These are phyloP conservation scores for Scleromitrula shiraiana DNA, from an alignment of 2,329 filamentous ascomycete genomes.

Conservation along the genomic window DNA sequence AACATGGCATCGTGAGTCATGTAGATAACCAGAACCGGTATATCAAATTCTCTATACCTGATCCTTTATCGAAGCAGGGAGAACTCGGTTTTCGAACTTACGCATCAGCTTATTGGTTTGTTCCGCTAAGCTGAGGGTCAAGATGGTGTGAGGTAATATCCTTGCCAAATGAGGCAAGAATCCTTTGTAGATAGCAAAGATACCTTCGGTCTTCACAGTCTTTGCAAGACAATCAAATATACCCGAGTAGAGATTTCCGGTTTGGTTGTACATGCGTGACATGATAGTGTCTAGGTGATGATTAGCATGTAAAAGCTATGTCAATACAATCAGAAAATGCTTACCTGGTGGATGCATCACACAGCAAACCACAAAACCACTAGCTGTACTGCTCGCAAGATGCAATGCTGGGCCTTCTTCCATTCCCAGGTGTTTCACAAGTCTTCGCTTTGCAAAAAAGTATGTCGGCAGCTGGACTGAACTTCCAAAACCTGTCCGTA, in stretches of 20 bases:
- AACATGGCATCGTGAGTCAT: conserved; percentile 12
- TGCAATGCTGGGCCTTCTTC: conserved; percentile 85
- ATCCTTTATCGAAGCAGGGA: conserved; percentile 34
- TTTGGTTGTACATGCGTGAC: conserved; percentile 98
- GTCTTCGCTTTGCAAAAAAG: conserved; percentile 87
- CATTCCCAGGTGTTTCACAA: conserved; percentile 79
- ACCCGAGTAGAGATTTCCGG: conserved; percentile 89
- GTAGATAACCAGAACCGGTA: background rate
- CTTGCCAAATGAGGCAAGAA: conserved; percentile 90
- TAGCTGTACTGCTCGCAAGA: conserved; percentile 77
- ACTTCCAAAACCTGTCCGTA: conserved; percentile 90
- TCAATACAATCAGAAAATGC: conserved; percentile 21
- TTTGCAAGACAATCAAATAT: conserved; percentile 88
- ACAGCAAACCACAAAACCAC: conserved; percentile 92
- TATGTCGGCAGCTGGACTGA: conserved; percentile 96
- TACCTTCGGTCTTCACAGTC: conserved; percentile 83
- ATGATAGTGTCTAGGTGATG: conserved; percentile 74
- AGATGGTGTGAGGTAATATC: conserved; percentile 90
- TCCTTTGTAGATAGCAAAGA: conserved; percentile 94
- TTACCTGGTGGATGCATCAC: conserved; percentile 94
- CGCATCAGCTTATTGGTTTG: conserved; percentile 93
- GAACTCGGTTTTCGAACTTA: conserved; percentile 57
- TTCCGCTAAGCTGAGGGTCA: conserved; percentile 88
- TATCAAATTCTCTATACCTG: conserved; percentile 15
- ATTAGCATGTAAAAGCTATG: background rate